A percentile compares a stretch with the other conserved stretches of the same genome.
phyloP scores from a whole-genome alignment of 805 yeast genomes.

The Wickerhamomyces ciferrii region DNA sequence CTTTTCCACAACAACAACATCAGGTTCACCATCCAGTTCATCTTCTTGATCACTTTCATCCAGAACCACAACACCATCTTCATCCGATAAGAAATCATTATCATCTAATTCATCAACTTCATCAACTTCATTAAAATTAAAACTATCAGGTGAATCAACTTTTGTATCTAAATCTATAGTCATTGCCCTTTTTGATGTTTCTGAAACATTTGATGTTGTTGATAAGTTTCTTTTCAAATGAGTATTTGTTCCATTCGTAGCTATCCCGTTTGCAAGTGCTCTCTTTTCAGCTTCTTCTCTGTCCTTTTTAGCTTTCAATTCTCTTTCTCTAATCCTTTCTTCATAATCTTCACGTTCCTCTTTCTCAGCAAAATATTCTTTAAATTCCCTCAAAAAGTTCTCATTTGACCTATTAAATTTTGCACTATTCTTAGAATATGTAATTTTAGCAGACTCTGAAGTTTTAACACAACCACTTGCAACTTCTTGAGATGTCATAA shows the following conservation, averaged over 20 bases:
- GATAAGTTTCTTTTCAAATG: no score
- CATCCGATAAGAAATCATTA: neutral
- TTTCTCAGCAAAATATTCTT: neutral
- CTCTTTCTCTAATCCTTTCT: neutral
- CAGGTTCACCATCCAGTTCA: neutral
- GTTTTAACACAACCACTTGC: constrained; percentile 78
- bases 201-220: no score
- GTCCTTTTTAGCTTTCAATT: neutral
- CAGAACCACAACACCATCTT: neutral
- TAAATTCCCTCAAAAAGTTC: constrained; percentile 51
- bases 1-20: neutral
- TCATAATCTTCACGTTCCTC: neutral
- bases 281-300: neutral
- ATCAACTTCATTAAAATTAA: neutral
- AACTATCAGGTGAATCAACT: neutral
- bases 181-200: no score
- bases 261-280: no score
- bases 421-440: constrained; percentile 51
- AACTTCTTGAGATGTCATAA: constrained; percentile 82
- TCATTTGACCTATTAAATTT: constrained; percentile 54
- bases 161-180: no score
- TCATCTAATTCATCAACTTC: neutral
- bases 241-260: no score
- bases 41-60: neutral
- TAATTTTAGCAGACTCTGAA: constrained; percentile 45